Evolutionary conservation across 2,329 filamentous ascomycete species (phyloP).

Genomic region (Sordariomycetes sp.): DNA sequence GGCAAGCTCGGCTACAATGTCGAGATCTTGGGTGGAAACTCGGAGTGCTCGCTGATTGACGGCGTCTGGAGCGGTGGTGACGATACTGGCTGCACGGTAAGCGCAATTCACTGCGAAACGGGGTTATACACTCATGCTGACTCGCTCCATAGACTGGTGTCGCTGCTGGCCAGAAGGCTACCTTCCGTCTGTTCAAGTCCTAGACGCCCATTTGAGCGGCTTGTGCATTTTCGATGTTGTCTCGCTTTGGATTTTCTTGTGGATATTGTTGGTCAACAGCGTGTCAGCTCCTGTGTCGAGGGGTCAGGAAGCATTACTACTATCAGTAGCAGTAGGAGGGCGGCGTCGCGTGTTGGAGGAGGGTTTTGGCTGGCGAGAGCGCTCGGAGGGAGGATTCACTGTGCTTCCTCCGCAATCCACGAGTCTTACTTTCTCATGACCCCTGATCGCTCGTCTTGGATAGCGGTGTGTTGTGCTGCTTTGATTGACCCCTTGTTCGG

Average conservation of each 20-base stretch:
- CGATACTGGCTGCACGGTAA: constrained; percentile 77
- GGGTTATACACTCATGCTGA: constrained; percentile 8
- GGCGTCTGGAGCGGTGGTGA: constrained; percentile 50
- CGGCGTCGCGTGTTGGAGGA: no score
- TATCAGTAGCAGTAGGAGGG: no score
- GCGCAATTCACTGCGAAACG: constrained; percentile 21
- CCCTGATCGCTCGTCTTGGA: no score
- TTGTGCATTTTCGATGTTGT: constrained; percentile 16
- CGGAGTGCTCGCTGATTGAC: constrained; percentile 55
- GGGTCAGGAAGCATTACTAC: no score
- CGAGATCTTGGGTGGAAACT: constrained; percentile 54
- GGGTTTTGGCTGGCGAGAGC: no score
- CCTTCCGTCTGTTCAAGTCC: constrained; percentile 32
- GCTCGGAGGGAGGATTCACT: no score
- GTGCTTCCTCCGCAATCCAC: no score
- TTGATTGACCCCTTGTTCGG: no score
- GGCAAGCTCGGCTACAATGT: constrained; percentile 71
- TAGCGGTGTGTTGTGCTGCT: no score
- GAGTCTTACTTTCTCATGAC: no score
- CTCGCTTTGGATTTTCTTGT: constrained; percentile 6
- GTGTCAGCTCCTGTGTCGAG: no score
- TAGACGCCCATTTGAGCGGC: neutral
- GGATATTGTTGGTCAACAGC: constrained; percentile 6
- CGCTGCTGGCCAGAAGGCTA: constrained; percentile 27
- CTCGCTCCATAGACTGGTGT: constrained; percentile 29